Conservation (phyloP, 139 green algal genomes). For the Coccomyxa sp. region DNA sequence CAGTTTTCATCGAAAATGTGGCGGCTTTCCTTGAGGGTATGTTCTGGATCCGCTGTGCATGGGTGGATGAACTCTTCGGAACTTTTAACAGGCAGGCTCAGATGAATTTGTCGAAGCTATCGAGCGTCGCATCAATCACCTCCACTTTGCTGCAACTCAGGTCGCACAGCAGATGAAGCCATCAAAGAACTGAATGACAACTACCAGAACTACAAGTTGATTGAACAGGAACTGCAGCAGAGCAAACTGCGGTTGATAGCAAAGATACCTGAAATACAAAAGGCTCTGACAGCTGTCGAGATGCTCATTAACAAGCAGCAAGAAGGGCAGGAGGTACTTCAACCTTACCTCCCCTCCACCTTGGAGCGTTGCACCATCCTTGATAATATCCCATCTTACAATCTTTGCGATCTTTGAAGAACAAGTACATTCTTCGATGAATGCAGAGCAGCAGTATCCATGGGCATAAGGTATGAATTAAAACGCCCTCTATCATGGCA, state of each 20-base stretch:
- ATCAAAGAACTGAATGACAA: conserved; percentile 35
- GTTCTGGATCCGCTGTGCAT: background rate
- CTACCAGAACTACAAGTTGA: conserved; percentile 41
- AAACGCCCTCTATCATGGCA: background rate
- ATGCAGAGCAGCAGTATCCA: too few species aligned
- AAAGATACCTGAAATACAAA: conserved; percentile 55
- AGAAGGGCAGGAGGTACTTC: conserved; percentile 6
- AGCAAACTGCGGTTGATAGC: conserved; percentile 25
- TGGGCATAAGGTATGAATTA: too few species aligned
- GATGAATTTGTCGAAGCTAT: too few species aligned
- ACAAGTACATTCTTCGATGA: too few species aligned
- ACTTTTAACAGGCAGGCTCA: background rate
- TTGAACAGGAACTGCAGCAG: conserved; percentile 45
- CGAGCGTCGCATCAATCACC: too few species aligned
- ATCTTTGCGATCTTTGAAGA: too few species aligned
- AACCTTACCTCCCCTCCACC: background rate
- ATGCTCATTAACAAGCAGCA: conserved; percentile 31
- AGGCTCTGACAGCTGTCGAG: conserved; percentile 39
- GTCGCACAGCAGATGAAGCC: conserved; percentile 26
- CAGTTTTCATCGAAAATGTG: conserved; percentile 56
- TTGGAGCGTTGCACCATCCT: background rate
- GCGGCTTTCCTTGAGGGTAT: conserved; percentile 32
- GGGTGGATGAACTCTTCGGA: background rate
- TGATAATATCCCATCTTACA: too few species aligned
- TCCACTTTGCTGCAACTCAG: background rate